A percentile compares a stretch with the other conserved stretches of the same genome.
phyloP scores from a whole-genome alignment of 208 protist genomes.

The Acanthamoeba castellanii region DNA sequence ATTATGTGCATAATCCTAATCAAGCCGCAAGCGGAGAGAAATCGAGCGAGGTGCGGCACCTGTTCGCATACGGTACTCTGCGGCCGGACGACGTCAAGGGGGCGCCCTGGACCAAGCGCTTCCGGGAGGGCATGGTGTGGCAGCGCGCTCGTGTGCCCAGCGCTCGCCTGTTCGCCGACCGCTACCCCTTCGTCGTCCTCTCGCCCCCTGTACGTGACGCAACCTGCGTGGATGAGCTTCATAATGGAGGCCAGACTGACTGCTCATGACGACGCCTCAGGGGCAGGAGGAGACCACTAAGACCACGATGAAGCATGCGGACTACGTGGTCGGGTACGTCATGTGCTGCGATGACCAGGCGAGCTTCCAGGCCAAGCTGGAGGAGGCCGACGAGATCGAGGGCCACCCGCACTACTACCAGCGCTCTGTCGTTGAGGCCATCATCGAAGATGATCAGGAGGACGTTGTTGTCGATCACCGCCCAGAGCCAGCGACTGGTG shows the following conservation, averaged over 20 bases:
- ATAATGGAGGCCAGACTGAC: too few species aligned
- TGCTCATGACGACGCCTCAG: not conserved
- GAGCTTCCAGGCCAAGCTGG: not conserved
- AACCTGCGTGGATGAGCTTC: too few species aligned
- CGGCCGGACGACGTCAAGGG: constrained; percentile 15
- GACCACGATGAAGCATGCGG: not conserved
- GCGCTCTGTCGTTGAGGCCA: constrained; percentile 14
- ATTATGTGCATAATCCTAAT: too few species aligned
- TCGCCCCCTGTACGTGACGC: not conserved
- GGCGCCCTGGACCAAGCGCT: constrained; percentile 18
- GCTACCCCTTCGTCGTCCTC: constrained; percentile 61
- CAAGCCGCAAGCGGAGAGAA: not conserved
- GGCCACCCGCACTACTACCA: constrained; percentile 50
- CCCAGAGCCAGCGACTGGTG: not conserved
- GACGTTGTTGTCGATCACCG: not conserved
- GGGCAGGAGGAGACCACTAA: not conserved
- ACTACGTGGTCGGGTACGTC: constrained; percentile 35
- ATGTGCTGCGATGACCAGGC: not conserved
- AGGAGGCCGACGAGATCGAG: constrained; percentile 8
- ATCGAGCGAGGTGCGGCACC: not conserved
- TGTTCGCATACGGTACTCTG: constrained; percentile 26
- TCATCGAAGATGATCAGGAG: not conserved
- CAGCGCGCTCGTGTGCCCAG: not conserved
- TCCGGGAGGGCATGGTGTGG: constrained; percentile 3
- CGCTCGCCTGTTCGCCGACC: constrained; percentile 1